Base-by-base conservation (phyloP, 2,329 filamentous ascomycete species). In the Rutstroemia sp. region DNA sequence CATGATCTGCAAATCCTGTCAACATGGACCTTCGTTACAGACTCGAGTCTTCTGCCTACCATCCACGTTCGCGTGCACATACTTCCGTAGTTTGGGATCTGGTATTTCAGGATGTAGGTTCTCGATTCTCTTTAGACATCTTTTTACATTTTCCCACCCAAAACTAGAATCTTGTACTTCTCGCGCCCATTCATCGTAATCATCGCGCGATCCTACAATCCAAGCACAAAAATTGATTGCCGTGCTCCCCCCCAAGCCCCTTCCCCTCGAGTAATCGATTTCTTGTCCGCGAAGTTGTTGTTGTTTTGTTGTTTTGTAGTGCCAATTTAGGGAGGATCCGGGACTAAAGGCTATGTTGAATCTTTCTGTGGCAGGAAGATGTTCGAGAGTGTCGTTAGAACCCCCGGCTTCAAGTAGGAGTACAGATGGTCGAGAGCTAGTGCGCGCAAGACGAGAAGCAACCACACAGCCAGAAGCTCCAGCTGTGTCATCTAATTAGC, bases 361-460 rank as follows among this genome's bases (percentile, higher is more conserved):
- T 53, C 81, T 75, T 63, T 84, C 74, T 19, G 74, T 79, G 56
- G 75, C 73, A 19, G 40, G 40, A 21, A 44, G 40, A 5, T 77
- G 69, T 10, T 71, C 66, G 6, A 66, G 69, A 54, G 78, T 74
- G 1, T 76, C 73, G 48, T 81, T 78, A 9, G 63, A 62, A 14
- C 27, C 55, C 19, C 83, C 83, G 2, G 82, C 82, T 67, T 86
- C 83, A 4, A 86, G 69, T 0, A 86, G 72, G 2, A 86, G 74
- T 1, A 85, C 75, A 1, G 66, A 73, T 0, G 81, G 82, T 8
- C 68, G 71, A 45, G 73, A 71, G 0, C 70, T 46, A 0, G 76
- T 70, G n/a, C 71, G 68, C 3, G 79, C 74, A 4, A 86, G 75
- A 1, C 71, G 70, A 2, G 76, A 70, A 0, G 82, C 82, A 19